Evolutionary conservation across 2,329 filamentous ascomycete genomes (phyloP).

Genomic region (Aureobasidium sp.): DNA sequence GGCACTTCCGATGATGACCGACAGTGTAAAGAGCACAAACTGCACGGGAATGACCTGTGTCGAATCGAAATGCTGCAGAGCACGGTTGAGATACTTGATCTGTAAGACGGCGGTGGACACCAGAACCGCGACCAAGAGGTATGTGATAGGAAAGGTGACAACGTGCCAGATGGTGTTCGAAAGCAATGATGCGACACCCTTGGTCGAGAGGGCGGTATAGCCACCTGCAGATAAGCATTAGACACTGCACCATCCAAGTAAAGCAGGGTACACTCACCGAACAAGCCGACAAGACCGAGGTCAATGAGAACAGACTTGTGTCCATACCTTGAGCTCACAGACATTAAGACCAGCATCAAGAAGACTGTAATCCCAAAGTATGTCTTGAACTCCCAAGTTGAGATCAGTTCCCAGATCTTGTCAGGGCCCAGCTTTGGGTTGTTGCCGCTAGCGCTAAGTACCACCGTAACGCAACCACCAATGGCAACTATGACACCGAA

Average conservation of each 20-base stretch:
- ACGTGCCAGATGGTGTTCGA: constrained; percentile 84
- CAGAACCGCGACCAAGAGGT: constrained; percentile 72
- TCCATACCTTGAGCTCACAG: constrained; percentile 77
- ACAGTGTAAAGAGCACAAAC: constrained; percentile 93
- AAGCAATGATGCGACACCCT: constrained; percentile 90
- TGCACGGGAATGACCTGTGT: constrained; percentile 97
- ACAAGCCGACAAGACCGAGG: constrained; percentile 83
- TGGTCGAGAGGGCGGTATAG: constrained; percentile 94
- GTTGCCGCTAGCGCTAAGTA: constrained; percentile 79
- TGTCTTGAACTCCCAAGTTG: constrained; percentile 79
- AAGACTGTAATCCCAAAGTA: constrained; percentile 72
- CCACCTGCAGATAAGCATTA: constrained; percentile 51
- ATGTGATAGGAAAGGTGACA: constrained; percentile 87
- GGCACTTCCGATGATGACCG: constrained; percentile 89
- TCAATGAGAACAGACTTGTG: constrained; percentile 82
- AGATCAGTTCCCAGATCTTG: constrained; percentile 85
- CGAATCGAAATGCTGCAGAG: constrained; percentile 87
- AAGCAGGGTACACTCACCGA: constrained; percentile 52
- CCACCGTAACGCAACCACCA: constrained; percentile 81
- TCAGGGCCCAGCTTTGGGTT: constrained; percentile 87
- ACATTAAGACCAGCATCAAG: constrained; percentile 71
- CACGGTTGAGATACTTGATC: constrained; percentile 90
- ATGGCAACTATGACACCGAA: constrained; percentile 84
- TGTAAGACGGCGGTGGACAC: constrained; percentile 87
- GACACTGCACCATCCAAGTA: neutral